A percentile compares a stretch with the other conserved stretches of the same genome.
phyloP scores from a whole-genome alignment of 345 rosid species.

The Rhizophora apiculata region DNA sequence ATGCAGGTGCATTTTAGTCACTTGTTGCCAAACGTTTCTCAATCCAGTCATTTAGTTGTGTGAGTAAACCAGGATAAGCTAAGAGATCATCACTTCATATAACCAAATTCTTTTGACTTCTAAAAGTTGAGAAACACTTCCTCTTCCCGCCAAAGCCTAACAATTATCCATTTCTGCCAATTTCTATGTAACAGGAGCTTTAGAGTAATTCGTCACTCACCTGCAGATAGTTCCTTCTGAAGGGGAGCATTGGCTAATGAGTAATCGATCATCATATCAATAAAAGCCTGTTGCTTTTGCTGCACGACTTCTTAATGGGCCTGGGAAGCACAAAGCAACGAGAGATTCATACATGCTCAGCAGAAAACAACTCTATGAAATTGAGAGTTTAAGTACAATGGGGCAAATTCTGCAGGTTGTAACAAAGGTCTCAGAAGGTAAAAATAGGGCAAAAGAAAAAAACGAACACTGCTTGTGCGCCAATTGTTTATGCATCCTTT shows the following conservation, averaged over 20 bases:
- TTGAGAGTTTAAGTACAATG: no score
- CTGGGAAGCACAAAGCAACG: slow-evolving; percentile 21
- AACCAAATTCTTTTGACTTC: neutral
- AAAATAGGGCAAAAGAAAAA: no score
- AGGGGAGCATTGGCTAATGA: neutral
- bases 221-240: neutral
- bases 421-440: no score
- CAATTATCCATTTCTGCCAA: no score
- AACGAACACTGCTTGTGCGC: no score
- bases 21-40: neutral
- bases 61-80: neutral
- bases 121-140: no score
- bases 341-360: no score
- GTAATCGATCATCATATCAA: slow-evolving; percentile 42
- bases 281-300: slow-evolving; percentile 83
- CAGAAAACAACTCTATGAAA: no score
- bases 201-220: neutral
- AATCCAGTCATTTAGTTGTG: neutral
- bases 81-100: neutral
- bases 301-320: slow-evolving; percentile 71
- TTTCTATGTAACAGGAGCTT: no score
- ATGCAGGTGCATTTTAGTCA: neutral
- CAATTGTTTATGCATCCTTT: no score
- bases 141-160: no score
- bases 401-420: no score